These are phyloP conservation scores for Zancudomyces culisetae DNA, from an alignment of 371 early-diverging fungal species.

Conservation along the genomic window DNA sequence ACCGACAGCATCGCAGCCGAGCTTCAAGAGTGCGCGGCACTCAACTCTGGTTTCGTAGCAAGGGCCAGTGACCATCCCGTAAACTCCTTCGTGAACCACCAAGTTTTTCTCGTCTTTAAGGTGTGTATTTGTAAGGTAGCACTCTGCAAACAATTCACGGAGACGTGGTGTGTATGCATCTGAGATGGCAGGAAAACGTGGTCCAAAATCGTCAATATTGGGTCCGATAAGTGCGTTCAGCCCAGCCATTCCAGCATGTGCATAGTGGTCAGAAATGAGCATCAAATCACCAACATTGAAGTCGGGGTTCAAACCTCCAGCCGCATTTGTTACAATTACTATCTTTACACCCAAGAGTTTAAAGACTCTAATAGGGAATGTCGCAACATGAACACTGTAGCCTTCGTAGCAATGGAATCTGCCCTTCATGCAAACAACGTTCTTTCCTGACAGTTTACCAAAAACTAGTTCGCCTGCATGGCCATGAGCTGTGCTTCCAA, in stretches of 20 bases:
- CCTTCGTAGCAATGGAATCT: slow-evolving; percentile 81
- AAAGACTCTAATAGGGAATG: slow-evolving; percentile 79
- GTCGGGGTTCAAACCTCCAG: slow-evolving; percentile 57
- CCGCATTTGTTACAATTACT: slow-evolving; percentile 66
- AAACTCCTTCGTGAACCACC: slow-evolving; percentile 54
- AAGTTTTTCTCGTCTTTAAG: slow-evolving; percentile 8
- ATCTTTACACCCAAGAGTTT: slow-evolving; percentile 53
- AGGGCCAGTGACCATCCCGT: slow-evolving; percentile 73
- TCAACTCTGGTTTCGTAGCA: slow-evolving; percentile 83
- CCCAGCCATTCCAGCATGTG: slow-evolving; percentile 61
- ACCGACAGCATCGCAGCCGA: slow-evolving; percentile 79
- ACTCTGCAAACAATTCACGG: slow-evolving; percentile 30
- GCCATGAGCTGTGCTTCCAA: slow-evolving; percentile 58
- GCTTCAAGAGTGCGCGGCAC: slow-evolving; percentile 41
- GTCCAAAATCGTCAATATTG: slow-evolving; percentile 63
- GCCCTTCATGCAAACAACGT: slow-evolving; percentile 67
- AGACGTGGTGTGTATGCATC: slow-evolving; percentile 70
- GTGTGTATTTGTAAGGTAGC: slow-evolving; percentile 7
- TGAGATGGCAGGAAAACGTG: slow-evolving; percentile 73
- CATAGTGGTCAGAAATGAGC: slow-evolving; percentile 71
- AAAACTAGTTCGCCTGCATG: slow-evolving; percentile 80
- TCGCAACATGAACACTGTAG: slow-evolving; percentile 49
- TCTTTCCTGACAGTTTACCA: slow-evolving; percentile 55
- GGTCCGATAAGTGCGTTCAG: slow-evolving; percentile 66
- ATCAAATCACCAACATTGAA: slow-evolving; percentile 73